These are phyloP conservation scores for Scytalidium sp. DNA, from an alignment of 2,329 filamentous ascomycete genomes.

Conservation along the genomic window DNA sequence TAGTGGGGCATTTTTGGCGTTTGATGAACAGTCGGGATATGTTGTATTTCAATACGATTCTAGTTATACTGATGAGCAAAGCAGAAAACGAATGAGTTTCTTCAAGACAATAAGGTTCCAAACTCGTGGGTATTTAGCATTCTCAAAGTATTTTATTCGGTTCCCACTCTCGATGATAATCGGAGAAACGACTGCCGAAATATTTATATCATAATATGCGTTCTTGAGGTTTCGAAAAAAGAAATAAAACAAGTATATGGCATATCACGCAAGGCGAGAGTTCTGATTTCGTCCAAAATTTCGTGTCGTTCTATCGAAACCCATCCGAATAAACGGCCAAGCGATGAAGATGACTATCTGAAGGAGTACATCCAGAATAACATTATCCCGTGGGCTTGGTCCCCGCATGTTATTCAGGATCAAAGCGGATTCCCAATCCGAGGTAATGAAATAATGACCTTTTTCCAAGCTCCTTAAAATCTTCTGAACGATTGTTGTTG, in stretches of 20 bases:
- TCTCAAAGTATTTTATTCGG: too few relatives aligned
- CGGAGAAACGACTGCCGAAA: too few relatives aligned
- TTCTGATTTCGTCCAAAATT: too few relatives aligned
- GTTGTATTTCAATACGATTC: background rate
- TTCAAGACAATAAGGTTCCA: too few relatives aligned
- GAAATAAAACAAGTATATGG: too few relatives aligned
- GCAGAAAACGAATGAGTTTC: too few relatives aligned
- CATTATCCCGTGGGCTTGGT: slow-evolving; percentile 9
- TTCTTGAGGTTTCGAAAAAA: too few relatives aligned
- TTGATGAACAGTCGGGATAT: background rate
- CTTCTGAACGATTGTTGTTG: slow-evolving; percentile 2
- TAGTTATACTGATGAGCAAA: too few relatives aligned
- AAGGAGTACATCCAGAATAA: slow-evolving; percentile 5
- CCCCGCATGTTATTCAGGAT: slow-evolving; percentile 12
- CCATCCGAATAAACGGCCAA: slow-evolving; percentile 8
- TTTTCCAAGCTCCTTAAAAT: slow-evolving; percentile 7
- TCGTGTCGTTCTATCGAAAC: slow-evolving; percentile 6
- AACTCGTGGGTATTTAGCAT: too few relatives aligned
- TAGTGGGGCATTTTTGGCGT: background rate
- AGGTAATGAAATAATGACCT: slow-evolving; percentile 7
- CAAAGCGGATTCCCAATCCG: slow-evolving; percentile 7
- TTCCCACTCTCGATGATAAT: too few relatives aligned
- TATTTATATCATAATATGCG: too few relatives aligned
- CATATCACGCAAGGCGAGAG: too few relatives aligned
- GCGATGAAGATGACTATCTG: slow-evolving; percentile 6